phyloP scores from a whole-genome alignment of 495 filamentous ascomycete species.

The Talaromyces nanjingensis region DNA sequence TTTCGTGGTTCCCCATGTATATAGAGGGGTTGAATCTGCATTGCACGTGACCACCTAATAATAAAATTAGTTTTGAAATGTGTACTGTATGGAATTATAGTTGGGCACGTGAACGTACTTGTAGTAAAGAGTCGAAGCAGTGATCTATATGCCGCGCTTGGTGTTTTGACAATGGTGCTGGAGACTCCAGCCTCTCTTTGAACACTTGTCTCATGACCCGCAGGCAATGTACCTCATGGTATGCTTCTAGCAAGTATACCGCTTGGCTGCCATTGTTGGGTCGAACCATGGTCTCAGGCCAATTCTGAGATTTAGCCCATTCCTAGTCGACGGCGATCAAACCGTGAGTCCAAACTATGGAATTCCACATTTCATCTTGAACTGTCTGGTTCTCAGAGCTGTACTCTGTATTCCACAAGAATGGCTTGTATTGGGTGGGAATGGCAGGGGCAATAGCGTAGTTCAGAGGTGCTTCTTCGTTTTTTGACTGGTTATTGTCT shows the following conservation, averaged over 20 bases:
- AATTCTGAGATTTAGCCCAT: not conserved
- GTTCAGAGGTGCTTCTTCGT: not conserved
- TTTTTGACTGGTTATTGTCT: not conserved
- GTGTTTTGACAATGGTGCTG: not conserved
- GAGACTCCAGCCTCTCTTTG: not conserved
- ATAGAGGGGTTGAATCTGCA: constrained; percentile 1
- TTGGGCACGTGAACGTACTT: not conserved
- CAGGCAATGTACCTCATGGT: not conserved
- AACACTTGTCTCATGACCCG: not conserved
- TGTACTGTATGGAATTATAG: too few relatives aligned
- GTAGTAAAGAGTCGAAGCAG: not conserved
- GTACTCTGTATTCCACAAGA: not conserved
- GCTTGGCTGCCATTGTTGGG: not conserved
- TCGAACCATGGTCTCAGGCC: not conserved
- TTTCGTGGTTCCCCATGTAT: not conserved
- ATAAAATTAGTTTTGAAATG: not conserved
- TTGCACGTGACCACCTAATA: not conserved
- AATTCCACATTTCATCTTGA: not conserved
- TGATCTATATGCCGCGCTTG: not conserved
- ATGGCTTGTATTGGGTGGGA: not conserved
- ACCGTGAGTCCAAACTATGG: not conserved
- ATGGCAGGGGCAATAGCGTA: not conserved
- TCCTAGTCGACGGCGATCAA: not conserved
- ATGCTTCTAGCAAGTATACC: not conserved
- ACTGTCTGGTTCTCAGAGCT: not conserved